These are phyloP conservation scores for Fusarium verticillioides DNA, from an alignment of 2,329 filamentous ascomycete genomes.

Conservation along the genomic window DNA sequence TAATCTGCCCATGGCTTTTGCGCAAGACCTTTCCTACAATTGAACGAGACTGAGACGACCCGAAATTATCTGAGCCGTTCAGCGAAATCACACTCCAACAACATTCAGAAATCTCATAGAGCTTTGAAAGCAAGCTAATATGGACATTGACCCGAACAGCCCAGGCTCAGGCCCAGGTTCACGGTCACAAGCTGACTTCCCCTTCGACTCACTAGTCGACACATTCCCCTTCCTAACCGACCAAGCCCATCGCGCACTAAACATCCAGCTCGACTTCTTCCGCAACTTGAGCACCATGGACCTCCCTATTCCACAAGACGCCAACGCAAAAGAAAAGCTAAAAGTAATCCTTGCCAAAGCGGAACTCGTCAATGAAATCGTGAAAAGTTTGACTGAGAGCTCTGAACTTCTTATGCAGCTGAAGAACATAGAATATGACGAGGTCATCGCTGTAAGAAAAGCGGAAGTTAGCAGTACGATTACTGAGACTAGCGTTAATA, in stretches of 20 bases:
- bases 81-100: fast-evolving
- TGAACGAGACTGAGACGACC: not conserved
- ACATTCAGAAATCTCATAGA: too few species aligned
- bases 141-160: not conserved
- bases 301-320: not conserved
- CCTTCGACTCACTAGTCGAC: not conserved
- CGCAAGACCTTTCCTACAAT: not conserved
- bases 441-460: not conserved
- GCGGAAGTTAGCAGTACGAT: not conserved
- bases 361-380: not conserved
- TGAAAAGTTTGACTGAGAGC: not conserved
- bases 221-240: not conserved
- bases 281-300: not conserved
- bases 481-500: not conserved
- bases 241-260: not conserved
- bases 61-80: not conserved
- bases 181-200: not conserved
- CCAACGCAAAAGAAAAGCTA: not conserved
- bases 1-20: not conserved
- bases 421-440: too few species aligned
- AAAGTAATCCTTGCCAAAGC: not conserved
- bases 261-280: not conserved
- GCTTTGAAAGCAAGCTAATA: fast-evolving
- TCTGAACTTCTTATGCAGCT: not conserved
- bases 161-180: not conserved